These are phyloP conservation scores for Aspergillus quadricinctus DNA, from an alignment of 2,329 filamentous ascomycete species.

Conservation along the genomic window DNA sequence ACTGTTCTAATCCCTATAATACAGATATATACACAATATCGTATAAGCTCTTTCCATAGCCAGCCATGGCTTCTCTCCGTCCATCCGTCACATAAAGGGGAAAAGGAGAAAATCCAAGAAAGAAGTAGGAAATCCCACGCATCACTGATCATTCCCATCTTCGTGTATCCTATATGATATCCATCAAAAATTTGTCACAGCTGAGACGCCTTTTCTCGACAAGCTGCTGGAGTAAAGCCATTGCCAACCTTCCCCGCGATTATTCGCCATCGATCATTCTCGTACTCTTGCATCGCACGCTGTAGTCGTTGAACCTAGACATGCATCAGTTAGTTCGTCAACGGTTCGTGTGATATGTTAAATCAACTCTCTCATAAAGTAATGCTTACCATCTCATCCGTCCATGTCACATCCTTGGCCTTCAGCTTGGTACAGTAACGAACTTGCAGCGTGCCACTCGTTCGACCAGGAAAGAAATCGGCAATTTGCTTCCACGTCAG, in stretches of 20 bases:
- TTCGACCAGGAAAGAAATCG: slow-evolving; percentile 89
- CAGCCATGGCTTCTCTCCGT: neutral
- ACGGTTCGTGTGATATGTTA: neutral
- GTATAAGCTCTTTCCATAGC: neutral
- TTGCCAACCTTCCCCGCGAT: slow-evolving; percentile 86
- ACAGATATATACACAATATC: neutral
- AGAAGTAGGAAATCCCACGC: neutral
- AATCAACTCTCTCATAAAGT: neutral
- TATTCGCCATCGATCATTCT: slow-evolving; percentile 80
- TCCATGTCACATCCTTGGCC: slow-evolving; percentile 90
- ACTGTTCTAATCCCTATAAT: neutral
- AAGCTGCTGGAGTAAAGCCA: slow-evolving; percentile 82
- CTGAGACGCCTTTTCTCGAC: slow-evolving; percentile 69
- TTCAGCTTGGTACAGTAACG: slow-evolving; percentile 94
- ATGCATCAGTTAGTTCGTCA: slow-evolving; percentile 9
- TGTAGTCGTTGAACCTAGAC: slow-evolving; percentile 35
- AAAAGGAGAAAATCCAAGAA: neutral
- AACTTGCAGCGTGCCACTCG: slow-evolving; percentile 85
- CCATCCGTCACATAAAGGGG: neutral
- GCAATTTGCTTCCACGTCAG: slow-evolving; percentile 97
- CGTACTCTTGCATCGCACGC: slow-evolving; percentile 39
- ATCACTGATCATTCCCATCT: neutral
- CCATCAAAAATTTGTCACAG: slow-evolving; percentile 10
- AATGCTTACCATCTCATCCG: slow-evolving; percentile 72
- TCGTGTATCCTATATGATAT: neutral